These are phyloP conservation scores for Fusarium armeniacum DNA, from an alignment of 2,329 filamentous ascomycete species.

Conservation along the genomic window DNA sequence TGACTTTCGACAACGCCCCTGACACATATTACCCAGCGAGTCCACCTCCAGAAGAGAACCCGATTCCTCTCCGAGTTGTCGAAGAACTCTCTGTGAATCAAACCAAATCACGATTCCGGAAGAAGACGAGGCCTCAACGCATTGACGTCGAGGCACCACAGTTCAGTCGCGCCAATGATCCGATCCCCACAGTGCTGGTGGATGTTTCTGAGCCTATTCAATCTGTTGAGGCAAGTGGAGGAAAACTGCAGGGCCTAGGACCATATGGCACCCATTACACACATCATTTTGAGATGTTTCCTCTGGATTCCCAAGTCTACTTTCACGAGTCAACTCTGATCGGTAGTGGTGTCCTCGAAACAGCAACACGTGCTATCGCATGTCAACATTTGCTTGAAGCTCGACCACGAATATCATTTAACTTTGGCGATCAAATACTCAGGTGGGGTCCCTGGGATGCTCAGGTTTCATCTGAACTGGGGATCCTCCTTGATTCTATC, in stretches of 20 bases:
- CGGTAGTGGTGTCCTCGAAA: constrained; percentile 65
- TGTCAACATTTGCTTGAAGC: constrained; percentile 49
- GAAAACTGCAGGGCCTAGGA: constrained; percentile 65
- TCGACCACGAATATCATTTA: constrained; percentile 58
- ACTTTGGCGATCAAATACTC: constrained; percentile 64
- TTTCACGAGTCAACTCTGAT: constrained; percentile 73
- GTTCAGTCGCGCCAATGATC: constrained; percentile 67
- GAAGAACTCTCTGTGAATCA: constrained; percentile 16
- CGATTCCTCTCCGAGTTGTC: constrained; percentile 40
- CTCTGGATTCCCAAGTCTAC: constrained; percentile 67
- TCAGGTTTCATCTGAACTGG: constrained; percentile 71
- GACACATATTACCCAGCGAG: constrained; percentile 41
- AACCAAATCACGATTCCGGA: constrained; percentile 57
- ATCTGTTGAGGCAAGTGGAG: constrained; percentile 34
- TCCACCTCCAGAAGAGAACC: constrained; percentile 46
- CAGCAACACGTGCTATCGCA: constrained; percentile 54
- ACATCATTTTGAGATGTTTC: constrained; percentile 73
- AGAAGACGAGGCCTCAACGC: constrained; percentile 59
- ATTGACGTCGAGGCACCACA: constrained; percentile 67
- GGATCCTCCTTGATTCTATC: constrained; percentile 72
- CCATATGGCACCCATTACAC: constrained; percentile 74
- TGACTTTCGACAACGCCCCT: constrained; percentile 33
- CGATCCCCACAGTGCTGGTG: constrained; percentile 53
- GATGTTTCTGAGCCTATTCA: constrained; percentile 24
- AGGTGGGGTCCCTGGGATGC: constrained; percentile 71